Evolutionary conservation across 345 rosid species (phyloP).

Genomic region (Eucalyptus fibrosa): DNA sequence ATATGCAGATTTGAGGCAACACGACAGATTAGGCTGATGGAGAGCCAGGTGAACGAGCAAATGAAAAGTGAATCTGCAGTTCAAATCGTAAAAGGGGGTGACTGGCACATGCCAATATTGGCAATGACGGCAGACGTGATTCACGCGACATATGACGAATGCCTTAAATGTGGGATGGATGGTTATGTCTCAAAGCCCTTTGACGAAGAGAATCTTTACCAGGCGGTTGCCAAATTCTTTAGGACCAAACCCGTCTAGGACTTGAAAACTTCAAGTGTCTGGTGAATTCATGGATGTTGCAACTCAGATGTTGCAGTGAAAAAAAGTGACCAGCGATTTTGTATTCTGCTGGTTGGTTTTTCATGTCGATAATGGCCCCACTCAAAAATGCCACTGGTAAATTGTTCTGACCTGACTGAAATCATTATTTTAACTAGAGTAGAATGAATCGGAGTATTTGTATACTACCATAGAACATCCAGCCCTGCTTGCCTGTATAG

Average conservation of each 20-base stretch:
- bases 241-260: conserved; percentile 26
- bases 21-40: conserved; percentile 64
- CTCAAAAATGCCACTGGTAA: not conserved
- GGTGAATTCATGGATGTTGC: not conserved
- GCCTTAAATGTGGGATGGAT: conserved; percentile 91
- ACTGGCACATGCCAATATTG: conserved; percentile 75
- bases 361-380: not conserved
- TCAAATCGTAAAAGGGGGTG: not conserved
- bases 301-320: not conserved
- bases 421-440: not conserved
- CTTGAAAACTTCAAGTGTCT: not conserved
- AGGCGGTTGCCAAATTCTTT: conserved; percentile 81
- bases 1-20: conserved; percentile 81
- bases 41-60: conserved; percentile 49
- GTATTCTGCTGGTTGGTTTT: conserved; percentile 15
- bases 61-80: conserved; percentile 6
- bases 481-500: conserved; percentile 22
- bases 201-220: conserved; percentile 87
- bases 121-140: conserved; percentile 99
- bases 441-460: not conserved
- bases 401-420: not conserved
- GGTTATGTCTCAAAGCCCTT: conserved; percentile 95
- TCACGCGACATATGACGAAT: conserved; percentile 77
- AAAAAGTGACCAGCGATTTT: conserved; percentile 16
- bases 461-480: conserved; percentile 8